Evolutionary conservation across 1,284 basidiomycete species (phyloP), one percentile per base, ranked within the genome.

Genomic region (Pyrrhoderma lamaoense): DNA sequence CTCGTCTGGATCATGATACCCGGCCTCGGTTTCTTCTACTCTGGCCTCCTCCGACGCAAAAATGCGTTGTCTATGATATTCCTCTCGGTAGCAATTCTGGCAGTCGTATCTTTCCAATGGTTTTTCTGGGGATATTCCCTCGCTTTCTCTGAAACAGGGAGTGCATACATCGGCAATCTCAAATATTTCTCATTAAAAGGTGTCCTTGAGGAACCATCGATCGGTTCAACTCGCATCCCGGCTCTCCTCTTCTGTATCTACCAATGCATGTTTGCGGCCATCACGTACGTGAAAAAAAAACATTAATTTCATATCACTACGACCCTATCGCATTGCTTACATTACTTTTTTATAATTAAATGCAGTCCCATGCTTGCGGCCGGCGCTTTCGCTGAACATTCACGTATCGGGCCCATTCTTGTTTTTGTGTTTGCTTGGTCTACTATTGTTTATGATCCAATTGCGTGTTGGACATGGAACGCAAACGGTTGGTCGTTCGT

Each of bases 381-480:
- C 47, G 93, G 94, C 60, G 95, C 92, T 21, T 83, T 95, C 56
- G 92, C 94, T 19, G 95, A 98, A 66, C 91, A 93, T 49, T 83
- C 83, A 14, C 84, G 86, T 13, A 76, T 98, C 8, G 92, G 90
- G 0, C 95, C 94, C 1, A 70, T 92, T 54, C 73, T 95, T 46
- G 77, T 94, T 55, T 97, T 96, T 69, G 78, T 89, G 58, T 97
- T 98, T 67, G 64, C 84, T 55, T 99, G 95, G 93, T 74, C 86
- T 9, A 97, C 94, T 2, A 68, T 97, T 56, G 93, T 96, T 31
- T 97, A 97, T 70, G 88, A 92, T 63, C 90, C 91, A 7, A 88
- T 94, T 60, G 91, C 91, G 0, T 89, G 84, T 70, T 95, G 93
- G 93, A 93, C 93, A 0, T 98, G 94, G 93, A 93, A 91, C 67